phyloP scores from a whole-genome alignment of 805 yeast species.

The Komagataella mondaviorum region DNA sequence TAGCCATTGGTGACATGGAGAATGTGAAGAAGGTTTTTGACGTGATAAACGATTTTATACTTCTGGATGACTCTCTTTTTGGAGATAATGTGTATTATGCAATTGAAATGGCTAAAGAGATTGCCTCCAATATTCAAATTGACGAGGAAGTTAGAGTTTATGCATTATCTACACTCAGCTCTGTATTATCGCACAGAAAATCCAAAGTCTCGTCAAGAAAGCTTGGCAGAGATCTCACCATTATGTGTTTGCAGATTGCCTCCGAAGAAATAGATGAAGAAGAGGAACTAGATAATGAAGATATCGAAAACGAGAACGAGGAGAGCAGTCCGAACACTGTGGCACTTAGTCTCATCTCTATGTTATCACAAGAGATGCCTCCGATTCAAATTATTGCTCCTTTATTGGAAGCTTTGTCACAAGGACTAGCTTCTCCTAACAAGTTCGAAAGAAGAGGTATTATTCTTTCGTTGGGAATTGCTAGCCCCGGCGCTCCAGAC shows the following conservation, averaged over 20 bases:
- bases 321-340: conserved; percentile 70
- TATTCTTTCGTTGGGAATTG: conserved; percentile 65
- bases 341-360: conserved; percentile 69
- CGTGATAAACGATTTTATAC: conserved; percentile 67
- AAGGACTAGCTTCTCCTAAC: conserved; percentile 47
- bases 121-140: conserved; percentile 48
- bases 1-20: conserved; percentile 58
- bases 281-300: conserved; percentile 60
- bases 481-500: conserved; percentile 92
- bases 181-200: conserved; percentile 70
- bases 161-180: conserved; percentile 73
- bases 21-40: conserved; percentile 67
- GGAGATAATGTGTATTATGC: conserved; percentile 64
- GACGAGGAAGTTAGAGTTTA: conserved; percentile 77
- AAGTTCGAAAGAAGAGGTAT: conserved; percentile 80
- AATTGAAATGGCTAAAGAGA: conserved; percentile 61
- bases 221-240: conserved; percentile 70
- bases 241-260: conserved; percentile 62
- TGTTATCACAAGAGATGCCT: conserved; percentile 74
- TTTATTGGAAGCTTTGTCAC: conserved; percentile 48
- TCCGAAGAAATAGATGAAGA: conserved; percentile 68
- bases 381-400: conserved; percentile 86
- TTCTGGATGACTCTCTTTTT: conserved; percentile 63
- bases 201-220: conserved; percentile 67
- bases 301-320: conserved; percentile 87